phyloP scores from a whole-genome alignment of 768 basidiomycete species.

The Epithele typhae region DNA sequence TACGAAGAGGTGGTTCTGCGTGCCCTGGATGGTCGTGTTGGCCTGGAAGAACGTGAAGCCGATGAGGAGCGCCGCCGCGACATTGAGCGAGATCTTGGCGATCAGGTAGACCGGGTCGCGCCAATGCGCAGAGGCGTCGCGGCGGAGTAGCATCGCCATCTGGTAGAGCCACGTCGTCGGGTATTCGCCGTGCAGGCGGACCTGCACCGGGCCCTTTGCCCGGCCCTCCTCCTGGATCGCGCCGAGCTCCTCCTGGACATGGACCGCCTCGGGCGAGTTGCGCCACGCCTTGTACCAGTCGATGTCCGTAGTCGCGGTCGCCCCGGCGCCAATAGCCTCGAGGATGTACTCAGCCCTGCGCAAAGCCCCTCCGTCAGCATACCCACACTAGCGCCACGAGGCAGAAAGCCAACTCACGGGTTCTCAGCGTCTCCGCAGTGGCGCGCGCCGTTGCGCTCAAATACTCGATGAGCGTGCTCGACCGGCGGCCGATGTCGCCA shows the following conservation, averaged over 20 bases:
- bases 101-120: conserved; percentile 37
- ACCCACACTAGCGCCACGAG: too few species aligned
- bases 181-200: conserved; percentile 26
- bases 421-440: conserved; percentile 65
- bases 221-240: conserved; percentile 37
- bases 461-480: conserved; percentile 69
- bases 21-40: conserved; percentile 34
- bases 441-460: conserved; percentile 63
- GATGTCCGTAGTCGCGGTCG: conserved; percentile 35
- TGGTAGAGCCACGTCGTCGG: conserved; percentile 38
- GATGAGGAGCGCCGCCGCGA: conserved; percentile 31
- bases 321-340: conserved; percentile 54
- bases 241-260: conserved; percentile 39
- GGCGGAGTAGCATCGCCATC: conserved; percentile 25
- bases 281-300: conserved; percentile 53
- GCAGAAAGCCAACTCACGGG: conserved; percentile 35
- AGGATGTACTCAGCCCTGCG: conserved; percentile 46
- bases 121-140: conserved; percentile 33
- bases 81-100: conserved; percentile 35
- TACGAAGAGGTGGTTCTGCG: conserved; percentile 42
- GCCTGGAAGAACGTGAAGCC: conserved; percentile 41
- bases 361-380: background rate
- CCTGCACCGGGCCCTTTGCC: conserved; percentile 22
- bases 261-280: conserved; percentile 35
- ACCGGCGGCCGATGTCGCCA: conserved; percentile 62